phyloP scores from a whole-genome alignment of 2,329 filamentous ascomycete genomes.

The Cladophialophora carrionii region DNA sequence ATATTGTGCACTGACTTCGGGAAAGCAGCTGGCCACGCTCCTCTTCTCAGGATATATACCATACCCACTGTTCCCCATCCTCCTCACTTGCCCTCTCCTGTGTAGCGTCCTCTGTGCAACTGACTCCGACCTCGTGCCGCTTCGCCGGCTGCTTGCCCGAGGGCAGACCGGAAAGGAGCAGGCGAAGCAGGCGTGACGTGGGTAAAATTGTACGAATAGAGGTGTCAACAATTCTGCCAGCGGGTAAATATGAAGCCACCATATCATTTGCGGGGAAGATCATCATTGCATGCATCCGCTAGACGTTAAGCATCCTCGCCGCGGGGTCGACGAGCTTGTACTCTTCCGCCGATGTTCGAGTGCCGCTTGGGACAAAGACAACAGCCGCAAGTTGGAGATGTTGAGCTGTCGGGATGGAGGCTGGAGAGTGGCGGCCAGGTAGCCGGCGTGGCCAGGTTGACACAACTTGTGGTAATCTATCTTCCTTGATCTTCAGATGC shows the following conservation, averaged over 20 bases:
- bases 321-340: slow-evolving; percentile 7
- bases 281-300: slow-evolving; percentile 3
- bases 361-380: slow-evolving; percentile 1
- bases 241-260: background rate
- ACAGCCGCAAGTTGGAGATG: background rate
- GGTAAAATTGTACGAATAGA: background rate
- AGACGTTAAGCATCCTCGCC: slow-evolving; percentile 1
- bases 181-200: slow-evolving; percentile 7
- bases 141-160: slow-evolving; percentile 10
- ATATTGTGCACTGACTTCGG: background rate
- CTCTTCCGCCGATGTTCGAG: background rate
- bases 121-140: background rate
- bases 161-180: background rate
- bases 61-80: background rate
- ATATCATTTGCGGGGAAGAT: slow-evolving; percentile 12
- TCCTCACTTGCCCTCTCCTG: slow-evolving; percentile 2
- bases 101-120: background rate
- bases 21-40: background rate
- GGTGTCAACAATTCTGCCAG: background rate
- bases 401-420: background rate
- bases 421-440: background rate
- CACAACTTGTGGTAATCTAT: background rate
- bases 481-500: background rate
- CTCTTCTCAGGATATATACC: background rate
- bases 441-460: background rate